phyloP scores from a whole-genome alignment of 495 filamentous ascomycete species.

The Astrocystis sublimbata region DNA sequence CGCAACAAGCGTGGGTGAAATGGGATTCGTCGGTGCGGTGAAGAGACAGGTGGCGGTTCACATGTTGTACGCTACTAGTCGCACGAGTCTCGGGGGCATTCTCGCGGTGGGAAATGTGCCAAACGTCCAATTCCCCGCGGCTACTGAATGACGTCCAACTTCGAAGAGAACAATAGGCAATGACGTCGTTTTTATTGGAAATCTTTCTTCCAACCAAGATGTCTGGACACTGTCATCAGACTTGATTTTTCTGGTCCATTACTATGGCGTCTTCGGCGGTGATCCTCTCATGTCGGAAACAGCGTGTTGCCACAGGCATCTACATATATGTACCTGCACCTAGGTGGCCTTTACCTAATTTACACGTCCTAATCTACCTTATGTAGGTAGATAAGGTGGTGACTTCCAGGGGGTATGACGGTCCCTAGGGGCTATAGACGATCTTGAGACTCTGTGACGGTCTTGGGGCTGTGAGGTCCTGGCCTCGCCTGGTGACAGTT shows the following conservation, averaged over 20 bases:
- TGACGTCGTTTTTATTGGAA: background rate
- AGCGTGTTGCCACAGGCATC: no score
- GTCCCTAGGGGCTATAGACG: no score
- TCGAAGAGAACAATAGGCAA: background rate
- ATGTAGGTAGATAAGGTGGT: no score
- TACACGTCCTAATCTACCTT: no score
- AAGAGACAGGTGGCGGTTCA: background rate
- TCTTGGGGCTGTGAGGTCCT: no score
- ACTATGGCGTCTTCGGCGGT: background rate
- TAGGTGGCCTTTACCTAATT: no score
- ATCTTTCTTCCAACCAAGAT: background rate
- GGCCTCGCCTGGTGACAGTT: no score
- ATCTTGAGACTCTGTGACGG: no score
- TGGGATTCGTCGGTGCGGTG: background rate
- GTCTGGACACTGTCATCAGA: background rate
- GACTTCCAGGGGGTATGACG: no score
- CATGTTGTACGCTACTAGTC: background rate
- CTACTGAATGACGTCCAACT: background rate
- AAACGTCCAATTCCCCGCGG: background rate
- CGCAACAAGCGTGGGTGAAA: background rate
- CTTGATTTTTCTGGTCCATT: background rate
- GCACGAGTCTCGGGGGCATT: background rate
- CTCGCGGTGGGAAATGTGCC: background rate
- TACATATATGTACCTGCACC: no score
- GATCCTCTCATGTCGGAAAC: no score